phyloP scores from a whole-genome alignment of 257 asterid species.

The Ocimum tenuiflorum region DNA sequence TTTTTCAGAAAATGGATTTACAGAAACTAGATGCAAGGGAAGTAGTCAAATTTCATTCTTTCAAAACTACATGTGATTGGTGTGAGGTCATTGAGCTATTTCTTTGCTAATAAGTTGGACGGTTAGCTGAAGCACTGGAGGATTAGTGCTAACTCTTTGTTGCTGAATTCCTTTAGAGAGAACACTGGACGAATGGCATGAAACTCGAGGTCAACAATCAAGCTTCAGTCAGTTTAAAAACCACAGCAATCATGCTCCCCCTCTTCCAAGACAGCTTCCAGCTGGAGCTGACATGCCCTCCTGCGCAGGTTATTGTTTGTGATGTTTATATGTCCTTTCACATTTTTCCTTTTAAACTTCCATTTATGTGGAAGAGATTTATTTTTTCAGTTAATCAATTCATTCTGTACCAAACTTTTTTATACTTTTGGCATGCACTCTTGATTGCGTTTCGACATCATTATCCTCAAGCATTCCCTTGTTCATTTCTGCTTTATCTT shows the following conservation, averaged over 20 bases:
- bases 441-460: background rate
- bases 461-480: background rate
- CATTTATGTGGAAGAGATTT: background rate
- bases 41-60: slow-evolving; percentile 1
- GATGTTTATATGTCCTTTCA: background rate
- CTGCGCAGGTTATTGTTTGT: slow-evolving; percentile 56
- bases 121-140: slow-evolving; percentile 3
- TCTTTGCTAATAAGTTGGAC: slow-evolving; percentile 4
- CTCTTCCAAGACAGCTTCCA: slow-evolving; percentile 86
- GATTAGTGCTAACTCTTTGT: slow-evolving; percentile 13
- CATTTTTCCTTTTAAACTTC: background rate
- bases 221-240: slow-evolving; percentile 50
- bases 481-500: background rate
- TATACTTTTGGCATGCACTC: slow-evolving; percentile 8
- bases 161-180: slow-evolving; percentile 41
- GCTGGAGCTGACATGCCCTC: slow-evolving; percentile 91
- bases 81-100: slow-evolving; percentile 6
- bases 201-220: slow-evolving; percentile 45
- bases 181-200: slow-evolving; percentile 46
- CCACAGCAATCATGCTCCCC: slow-evolving; percentile 42
- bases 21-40: background rate
- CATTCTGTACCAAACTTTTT: background rate
- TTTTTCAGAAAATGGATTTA: background rate
- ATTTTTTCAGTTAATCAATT: background rate
- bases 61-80: slow-evolving; percentile 6